Percentiles rank a stretch among this genome's conserved stretches.
These are phyloP conservation scores for Nigrospora sphaerica DNA, from an alignment of 2,329 filamentous ascomycete genomes.

Conservation along the genomic window DNA sequence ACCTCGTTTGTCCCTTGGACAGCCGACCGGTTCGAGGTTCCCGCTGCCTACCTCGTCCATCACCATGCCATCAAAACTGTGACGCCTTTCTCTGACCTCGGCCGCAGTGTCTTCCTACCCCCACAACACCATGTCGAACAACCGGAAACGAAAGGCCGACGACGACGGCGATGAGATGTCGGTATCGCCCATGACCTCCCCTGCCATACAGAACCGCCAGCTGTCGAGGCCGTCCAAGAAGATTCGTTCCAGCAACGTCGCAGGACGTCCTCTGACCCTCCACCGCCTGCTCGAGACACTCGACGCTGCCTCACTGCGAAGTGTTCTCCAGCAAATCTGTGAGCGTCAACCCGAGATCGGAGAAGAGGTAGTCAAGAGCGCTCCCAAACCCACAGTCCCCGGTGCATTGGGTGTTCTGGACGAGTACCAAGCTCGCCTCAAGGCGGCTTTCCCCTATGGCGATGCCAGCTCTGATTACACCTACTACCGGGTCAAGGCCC, in stretches of 20 bases:
- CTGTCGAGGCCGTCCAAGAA: constrained; percentile 60
- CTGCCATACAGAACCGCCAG: constrained; percentile 62
- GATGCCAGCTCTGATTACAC: constrained; percentile 84
- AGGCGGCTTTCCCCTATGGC: constrained; percentile 77
- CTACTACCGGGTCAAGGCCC: constrained; percentile 85
- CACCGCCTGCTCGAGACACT: constrained; percentile 88
- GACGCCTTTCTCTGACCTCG: constrained; percentile 4
- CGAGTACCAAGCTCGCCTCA: constrained; percentile 74
- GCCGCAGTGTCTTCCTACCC: constrained; percentile 37
- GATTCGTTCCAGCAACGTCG: constrained; percentile 55
- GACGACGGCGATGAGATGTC: constrained; percentile 86
- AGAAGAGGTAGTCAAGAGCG: constrained; percentile 74
- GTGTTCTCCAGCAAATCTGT: constrained; percentile 84
- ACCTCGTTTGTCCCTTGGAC: background rate
- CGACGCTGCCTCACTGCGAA: constrained; percentile 74
- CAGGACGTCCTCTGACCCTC: constrained; percentile 47
- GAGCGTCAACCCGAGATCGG: constrained; percentile 81
- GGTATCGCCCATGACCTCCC: constrained; percentile 77
- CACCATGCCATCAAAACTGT: background rate
- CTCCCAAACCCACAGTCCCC: constrained; percentile 78
- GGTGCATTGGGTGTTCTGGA: constrained; percentile 74
- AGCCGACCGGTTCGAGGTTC: background rate
- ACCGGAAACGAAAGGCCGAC: constrained; percentile 80
- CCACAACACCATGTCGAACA: constrained; percentile 43
- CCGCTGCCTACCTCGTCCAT: background rate